A percentile compares a stretch with the other conserved stretches of the same genome.
Evolutionary conservation across 2,329 filamentous ascomycete species (phyloP).

Genomic region (Paecilomyces sp.): DNA sequence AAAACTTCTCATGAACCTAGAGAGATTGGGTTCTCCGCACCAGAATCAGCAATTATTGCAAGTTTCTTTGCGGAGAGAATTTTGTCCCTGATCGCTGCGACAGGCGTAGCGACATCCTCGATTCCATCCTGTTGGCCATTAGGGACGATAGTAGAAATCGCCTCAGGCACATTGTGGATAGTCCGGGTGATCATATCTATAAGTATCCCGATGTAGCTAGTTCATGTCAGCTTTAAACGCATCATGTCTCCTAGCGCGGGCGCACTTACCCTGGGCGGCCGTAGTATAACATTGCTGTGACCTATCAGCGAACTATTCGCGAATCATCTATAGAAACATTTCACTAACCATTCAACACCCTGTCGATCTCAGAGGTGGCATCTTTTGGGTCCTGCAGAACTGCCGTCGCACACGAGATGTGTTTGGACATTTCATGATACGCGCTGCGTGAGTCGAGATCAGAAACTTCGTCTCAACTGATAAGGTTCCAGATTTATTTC

Average conservation of each 20-base stretch:
- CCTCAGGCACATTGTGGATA: neutral
- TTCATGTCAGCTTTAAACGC: neutral
- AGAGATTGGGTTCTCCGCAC: neutral
- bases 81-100: neutral
- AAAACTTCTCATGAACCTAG: neutral
- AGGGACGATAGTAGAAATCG: neutral
- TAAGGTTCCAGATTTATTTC: neutral
- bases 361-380: constrained; percentile 18
- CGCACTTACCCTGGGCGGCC: neutral
- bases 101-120: neutral
- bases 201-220: constrained; percentile 3
- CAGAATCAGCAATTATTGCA: neutral
- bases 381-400: constrained; percentile 12
- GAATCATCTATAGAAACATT: neutral
- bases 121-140: neutral
- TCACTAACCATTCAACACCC: constrained; percentile 10
- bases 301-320: neutral
- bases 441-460: constrained; percentile 3
- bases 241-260: neutral
- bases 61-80: neutral
- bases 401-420: constrained; percentile 16
- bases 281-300: neutral
- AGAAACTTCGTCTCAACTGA: neutral
- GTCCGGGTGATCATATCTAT: neutral
- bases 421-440: constrained; percentile 17